Conservation (phyloP, 2,329 filamentous ascomycete species). For the Diaporthe sp. region DNA sequence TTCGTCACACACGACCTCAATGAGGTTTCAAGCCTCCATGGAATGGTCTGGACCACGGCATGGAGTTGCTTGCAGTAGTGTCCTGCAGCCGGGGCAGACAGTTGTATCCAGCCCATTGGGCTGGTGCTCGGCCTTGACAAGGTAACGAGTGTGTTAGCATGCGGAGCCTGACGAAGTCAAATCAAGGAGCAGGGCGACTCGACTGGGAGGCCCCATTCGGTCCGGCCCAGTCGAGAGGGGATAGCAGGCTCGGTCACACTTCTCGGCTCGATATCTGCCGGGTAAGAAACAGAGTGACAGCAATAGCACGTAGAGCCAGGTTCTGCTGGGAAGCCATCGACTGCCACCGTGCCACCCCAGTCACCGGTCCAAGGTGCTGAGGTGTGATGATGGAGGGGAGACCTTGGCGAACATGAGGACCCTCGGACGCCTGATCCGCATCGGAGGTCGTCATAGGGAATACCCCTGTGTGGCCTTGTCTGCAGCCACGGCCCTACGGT, state of each 20-base stretch:
- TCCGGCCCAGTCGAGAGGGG: not conserved
- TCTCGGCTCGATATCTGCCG: constrained; percentile 16
- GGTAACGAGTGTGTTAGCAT: not conserved
- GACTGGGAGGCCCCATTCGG: not conserved
- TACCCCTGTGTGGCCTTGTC: not conserved
- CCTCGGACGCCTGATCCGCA: constrained; percentile 3
- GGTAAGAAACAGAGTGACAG: not conserved
- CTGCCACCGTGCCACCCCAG: not conserved
- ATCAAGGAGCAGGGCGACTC: not conserved
- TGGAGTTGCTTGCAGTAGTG: constrained; percentile 23
- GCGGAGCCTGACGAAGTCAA: constrained; percentile 14
- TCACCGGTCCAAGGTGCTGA: constrained; percentile 17
- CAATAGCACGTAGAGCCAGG: not conserved
- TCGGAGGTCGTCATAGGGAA: constrained; percentile 13
- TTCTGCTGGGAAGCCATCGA: not conserved
- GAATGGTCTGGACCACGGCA: constrained; percentile 15
- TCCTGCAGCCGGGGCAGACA: constrained; percentile 17
- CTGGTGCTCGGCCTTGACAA: constrained; percentile 1
- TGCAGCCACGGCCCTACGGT: constrained; percentile 18
- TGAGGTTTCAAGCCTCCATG: constrained; percentile 16
- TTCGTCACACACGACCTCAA: constrained; percentile 5
- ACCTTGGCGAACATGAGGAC: not conserved
- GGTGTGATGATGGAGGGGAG: not conserved
- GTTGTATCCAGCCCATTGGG: constrained; percentile 25
- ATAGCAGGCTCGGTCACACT: not conserved